Percentiles rank a stretch among this genome's conserved stretches.
Evolutionary conservation across 2,329 filamentous ascomycete species (phyloP).

Genomic region (Curvularia sp.): DNA sequence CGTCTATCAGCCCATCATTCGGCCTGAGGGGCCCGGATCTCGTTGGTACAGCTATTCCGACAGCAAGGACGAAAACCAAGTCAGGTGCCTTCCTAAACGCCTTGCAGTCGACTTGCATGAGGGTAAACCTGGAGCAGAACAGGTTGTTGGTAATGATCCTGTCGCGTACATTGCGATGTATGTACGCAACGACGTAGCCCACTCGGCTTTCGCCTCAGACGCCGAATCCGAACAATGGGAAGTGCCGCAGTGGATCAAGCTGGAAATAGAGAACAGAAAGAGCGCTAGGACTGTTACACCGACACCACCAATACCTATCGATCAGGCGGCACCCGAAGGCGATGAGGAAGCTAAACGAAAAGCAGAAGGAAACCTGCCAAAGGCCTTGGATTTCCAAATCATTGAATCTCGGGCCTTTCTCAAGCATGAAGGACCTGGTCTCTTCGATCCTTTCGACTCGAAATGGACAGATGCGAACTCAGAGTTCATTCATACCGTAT

Average conservation of each 20-base stretch:
- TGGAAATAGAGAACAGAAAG: conserved; percentile 40
- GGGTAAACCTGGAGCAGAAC: conserved; percentile 52
- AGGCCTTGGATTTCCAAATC: conserved; percentile 39
- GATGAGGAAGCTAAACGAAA: conserved; percentile 13
- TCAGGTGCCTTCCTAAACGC: conserved; percentile 64
- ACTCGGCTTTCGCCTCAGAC: conserved; percentile 49
- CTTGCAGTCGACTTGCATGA: conserved; percentile 62
- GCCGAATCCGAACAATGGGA: conserved; percentile 58
- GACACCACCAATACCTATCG: conserved; percentile 19
- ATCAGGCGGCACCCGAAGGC: conserved; percentile 9
- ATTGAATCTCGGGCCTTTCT: conserved; percentile 46
- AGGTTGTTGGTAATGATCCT: conserved; percentile 54
- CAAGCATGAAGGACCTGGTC: conserved; percentile 48
- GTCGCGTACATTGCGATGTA: conserved; percentile 65
- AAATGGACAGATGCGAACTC: conserved; percentile 28
- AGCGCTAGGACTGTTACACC: conserved; percentile 20
- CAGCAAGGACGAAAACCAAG: conserved; percentile 60
- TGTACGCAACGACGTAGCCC: conserved; percentile 59
- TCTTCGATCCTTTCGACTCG: conserved; percentile 44
- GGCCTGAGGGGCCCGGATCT: conserved; percentile 62
- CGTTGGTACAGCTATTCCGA: conserved; percentile 68
- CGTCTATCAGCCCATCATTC: conserved; percentile 66
- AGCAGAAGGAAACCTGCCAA: conserved; percentile 7
- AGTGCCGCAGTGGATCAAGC: conserved; percentile 51
- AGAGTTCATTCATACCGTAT: conserved; percentile 29